Base-by-base conservation (phyloP, 306 rosid species). In the Cercis canadensis region DNA sequence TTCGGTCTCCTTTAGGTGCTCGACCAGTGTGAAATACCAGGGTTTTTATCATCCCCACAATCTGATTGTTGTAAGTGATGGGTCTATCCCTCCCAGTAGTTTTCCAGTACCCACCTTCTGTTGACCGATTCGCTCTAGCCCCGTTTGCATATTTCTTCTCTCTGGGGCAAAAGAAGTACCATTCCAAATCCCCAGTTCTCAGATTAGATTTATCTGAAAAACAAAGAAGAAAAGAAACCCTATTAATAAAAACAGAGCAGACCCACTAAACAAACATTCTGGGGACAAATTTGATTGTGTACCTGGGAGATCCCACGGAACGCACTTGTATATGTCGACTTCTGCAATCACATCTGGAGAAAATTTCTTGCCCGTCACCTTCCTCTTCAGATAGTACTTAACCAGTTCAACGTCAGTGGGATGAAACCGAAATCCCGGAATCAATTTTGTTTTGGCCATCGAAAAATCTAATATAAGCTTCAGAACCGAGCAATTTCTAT, bases 231-330 rank as follows among this genome's bases (percentile, higher is more conserved):
- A 59, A 63, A 1, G 0, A n/a, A 45, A 79, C 8, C 15, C 34
- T 1, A 14, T 36, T 44, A 54, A 72, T 41, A 34, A 57, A 41
- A 64, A 24, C 65, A 73, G 15, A 62, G 6, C 4, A 21, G 3
- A 45, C 12, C 13, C 21, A 37, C 49, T 8, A 49, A 67, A 15
- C 67, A 11, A 51, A 17, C 7, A 65, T 11, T 39, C 31, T 0
- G 60, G 9, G 56, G 57, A 50, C 1, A 60, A 58, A 33, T 39
- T 19, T 44, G 14, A 0, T n/a, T 12, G 21, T 69, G 57, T 63
- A 92, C 98, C 98, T 67, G 90, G 92, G 45, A 92, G 96, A 65
- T 88, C 92, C 92, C 91, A 87, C 5, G 98, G 96, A 37, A 79
- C 67, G 24, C 63, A 75, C 63, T 89, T 85, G 80, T 88, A 88